phyloP scores from a whole-genome alignment of 805 yeast genomes.

The Barnettozyma vustinii region DNA sequence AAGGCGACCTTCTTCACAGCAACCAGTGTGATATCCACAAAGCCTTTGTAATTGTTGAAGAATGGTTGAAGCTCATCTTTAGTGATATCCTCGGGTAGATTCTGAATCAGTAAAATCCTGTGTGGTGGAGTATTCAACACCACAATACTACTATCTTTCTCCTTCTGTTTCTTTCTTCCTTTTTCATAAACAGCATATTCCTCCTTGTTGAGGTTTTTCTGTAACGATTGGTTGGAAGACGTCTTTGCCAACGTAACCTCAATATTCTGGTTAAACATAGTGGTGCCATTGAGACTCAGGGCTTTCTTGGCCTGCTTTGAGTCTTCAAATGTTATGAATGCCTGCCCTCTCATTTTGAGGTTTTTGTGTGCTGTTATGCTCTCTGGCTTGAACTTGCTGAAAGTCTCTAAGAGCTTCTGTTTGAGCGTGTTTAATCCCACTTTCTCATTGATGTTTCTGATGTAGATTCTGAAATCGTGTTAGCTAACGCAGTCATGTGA shows the following conservation, averaged over 20 bases:
- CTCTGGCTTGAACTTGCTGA: slow-evolving; percentile 42
- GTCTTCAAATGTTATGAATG: slow-evolving; percentile 56
- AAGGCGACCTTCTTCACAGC: slow-evolving; percentile 68
- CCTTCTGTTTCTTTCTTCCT: slow-evolving; percentile 16
- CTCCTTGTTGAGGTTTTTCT: slow-evolving; percentile 8
- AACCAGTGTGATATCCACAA: slow-evolving; percentile 61
- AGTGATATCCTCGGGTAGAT: slow-evolving; percentile 43
- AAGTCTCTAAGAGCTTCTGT: slow-evolving; percentile 35
- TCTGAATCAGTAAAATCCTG: slow-evolving; percentile 61
- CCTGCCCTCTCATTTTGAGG: slow-evolving; percentile 74
- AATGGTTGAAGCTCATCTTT: slow-evolving; percentile 35
- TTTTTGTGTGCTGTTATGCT: slow-evolving; percentile 54
- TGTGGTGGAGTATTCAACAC: slow-evolving; percentile 50
- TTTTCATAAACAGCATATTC: slow-evolving; percentile 16
- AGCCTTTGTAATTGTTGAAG: slow-evolving; percentile 54
- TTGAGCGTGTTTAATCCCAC: slow-evolving; percentile 49
- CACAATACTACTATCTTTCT: slow-evolving; percentile 13
- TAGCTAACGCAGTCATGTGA: background rate
- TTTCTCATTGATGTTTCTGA: slow-evolving; percentile 70
- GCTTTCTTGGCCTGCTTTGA: slow-evolving; percentile 35
- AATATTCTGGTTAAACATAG: slow-evolving; percentile 19
- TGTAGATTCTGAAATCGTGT: slow-evolving; percentile 32
- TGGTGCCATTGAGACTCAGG: slow-evolving; percentile 15
- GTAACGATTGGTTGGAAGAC: slow-evolving; percentile 21
- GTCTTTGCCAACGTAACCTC: slow-evolving; percentile 23